Evolutionary conservation across 306 rosid genomes (phyloP), one percentile per base, ranked within the genome.

Genomic region (Biancaea sappan): DNA sequence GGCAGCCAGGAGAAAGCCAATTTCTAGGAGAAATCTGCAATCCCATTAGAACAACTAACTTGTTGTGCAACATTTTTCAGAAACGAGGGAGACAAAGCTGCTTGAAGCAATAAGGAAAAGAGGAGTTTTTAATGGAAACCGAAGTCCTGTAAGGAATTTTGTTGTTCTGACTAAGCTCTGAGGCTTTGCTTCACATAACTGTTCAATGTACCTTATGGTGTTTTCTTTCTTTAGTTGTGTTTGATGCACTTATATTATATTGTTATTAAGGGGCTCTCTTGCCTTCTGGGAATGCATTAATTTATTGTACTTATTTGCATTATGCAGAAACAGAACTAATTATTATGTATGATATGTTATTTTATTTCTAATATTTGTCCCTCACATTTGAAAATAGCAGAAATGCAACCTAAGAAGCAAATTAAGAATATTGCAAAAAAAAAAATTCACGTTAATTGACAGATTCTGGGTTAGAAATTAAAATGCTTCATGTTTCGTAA

Each of bases 291-390:
- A 38, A 18, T 72, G 35, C 56, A 40, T 58, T 67, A 35, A 37
- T 66, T 68, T 53, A 66, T 35, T 69, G 44, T 32, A 19, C 34
- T 19, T 64, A 54, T 56, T 57, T 81, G 80, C 64, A 67, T 52
- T 37, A 59, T 80, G 71, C 66, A 62, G 51, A 35, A 61, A 13
- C 41, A 40, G 31, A 72, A 58, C 43, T 60, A 35, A 72, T 4
- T 77, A 71, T 32, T 24, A 29, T 74, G 70, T 66, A 46, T 63
- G 14, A 53, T 69, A n/a, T 51, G 10, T 38, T 31, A 29, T 24
- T 73, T 32, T 26, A 25, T 26, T 28, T n/a, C 3, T 66, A 16
- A 4, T 62, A 15, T 70, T 8, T 43, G 51, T 34, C 62, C 3
- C 12, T 62, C 47, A 62, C 10, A 72, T 32, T 19, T 62, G 16